Conservation (phyloP, 352 stramenopile genomes). For the Pythium diclinum region DNA sequence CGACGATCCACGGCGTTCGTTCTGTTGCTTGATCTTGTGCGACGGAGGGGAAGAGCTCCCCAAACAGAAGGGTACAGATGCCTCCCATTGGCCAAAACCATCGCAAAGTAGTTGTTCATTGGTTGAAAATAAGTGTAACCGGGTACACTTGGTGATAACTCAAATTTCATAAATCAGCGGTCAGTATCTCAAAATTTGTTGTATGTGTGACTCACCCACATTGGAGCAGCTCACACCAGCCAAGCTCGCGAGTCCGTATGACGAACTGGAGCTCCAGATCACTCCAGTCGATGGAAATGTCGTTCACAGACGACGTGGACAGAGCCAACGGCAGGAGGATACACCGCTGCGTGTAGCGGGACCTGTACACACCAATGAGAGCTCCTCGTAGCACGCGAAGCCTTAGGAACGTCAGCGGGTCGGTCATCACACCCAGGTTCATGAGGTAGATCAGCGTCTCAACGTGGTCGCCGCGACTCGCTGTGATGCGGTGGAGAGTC, state of each 20-base stretch:
- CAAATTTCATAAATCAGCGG: background rate
- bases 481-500: background rate
- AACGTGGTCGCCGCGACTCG: background rate
- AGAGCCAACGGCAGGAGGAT: conserved; percentile 5
- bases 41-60: background rate
- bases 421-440: conserved; percentile 17
- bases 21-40: background rate
- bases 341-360: background rate
- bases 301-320: background rate
- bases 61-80: background rate
- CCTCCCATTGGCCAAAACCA: background rate
- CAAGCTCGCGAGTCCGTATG: background rate
- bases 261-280: conserved; percentile 1
- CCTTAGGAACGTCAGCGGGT: conserved; percentile 10
- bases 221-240: conserved; percentile 1
- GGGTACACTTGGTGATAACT: background rate
- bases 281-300: conserved; percentile 11
- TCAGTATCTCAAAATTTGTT: background rate
- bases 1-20: background rate
- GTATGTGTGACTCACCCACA: background rate
- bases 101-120: background rate
- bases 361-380: background rate
- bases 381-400: background rate
- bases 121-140: background rate
- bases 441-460: conserved; percentile 14